A percentile compares a stretch with the other conserved stretches of the same genome.
phyloP scores from a whole-genome alignment of 2,329 filamentous ascomycete genomes.

The Paecilomyces sp. region DNA sequence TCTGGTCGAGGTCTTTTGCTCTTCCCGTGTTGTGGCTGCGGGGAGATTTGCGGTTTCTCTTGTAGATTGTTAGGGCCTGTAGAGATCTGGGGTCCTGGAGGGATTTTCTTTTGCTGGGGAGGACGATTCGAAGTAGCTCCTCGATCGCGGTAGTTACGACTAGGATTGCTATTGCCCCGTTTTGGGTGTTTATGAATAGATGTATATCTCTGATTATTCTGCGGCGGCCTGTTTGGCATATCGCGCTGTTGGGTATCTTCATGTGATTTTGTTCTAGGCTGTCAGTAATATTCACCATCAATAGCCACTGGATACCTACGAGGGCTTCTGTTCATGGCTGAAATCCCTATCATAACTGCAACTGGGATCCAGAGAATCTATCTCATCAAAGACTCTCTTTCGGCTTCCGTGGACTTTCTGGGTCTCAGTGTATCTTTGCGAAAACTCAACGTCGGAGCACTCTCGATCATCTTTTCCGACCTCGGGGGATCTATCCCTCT shows the following conservation, averaged over 20 bases:
- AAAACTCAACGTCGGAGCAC: neutral
- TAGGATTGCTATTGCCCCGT: neutral
- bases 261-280: neutral
- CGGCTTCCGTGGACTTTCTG: neutral
- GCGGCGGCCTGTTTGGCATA: neutral
- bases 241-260: neutral
- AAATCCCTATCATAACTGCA: neutral
- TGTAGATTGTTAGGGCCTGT: neutral
- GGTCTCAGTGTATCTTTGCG: neutral
- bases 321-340: neutral
- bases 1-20: conserved; percentile 7
- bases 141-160: neutral
- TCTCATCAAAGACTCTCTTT: neutral
- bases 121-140: neutral
- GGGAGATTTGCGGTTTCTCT: neutral
- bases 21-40: conserved; percentile 3
- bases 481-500: neutral
- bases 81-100: neutral
- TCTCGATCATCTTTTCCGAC: neutral
- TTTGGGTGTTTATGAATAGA: neutral
- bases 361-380: neutral
- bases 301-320: neutral
- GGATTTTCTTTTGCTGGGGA: neutral
- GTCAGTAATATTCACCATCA: neutral
- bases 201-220: neutral